Percentiles rank a stretch among this genome's conserved stretches.
Conservation (phyloP, 495 filamentous ascomycete species). For the Umbilicaria muhlenbergii region DNA sequence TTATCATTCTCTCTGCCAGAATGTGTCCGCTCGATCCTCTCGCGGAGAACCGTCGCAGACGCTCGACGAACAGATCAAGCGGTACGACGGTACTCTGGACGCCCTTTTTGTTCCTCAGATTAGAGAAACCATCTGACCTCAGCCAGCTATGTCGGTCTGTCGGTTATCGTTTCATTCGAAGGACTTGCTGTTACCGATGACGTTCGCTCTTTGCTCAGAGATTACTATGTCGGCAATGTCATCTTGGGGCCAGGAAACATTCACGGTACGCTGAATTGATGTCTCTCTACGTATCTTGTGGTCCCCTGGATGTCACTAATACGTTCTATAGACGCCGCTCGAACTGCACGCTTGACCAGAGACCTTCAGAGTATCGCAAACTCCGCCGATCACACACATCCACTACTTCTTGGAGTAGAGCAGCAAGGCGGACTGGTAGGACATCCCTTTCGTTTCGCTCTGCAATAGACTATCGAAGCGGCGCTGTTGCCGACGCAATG, state of each 20-base stretch:
- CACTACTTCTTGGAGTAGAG: not conserved
- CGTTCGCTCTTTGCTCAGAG: not conserved
- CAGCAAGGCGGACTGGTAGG: not conserved
- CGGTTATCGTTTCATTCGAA: no score
- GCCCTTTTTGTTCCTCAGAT: no score
- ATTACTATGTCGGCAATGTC: not conserved
- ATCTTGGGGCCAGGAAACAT: not conserved
- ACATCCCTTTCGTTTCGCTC: not conserved
- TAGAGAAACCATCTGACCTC: no score
- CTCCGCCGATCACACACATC: not conserved
- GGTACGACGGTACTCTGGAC: no score
- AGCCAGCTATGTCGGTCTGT: no score
- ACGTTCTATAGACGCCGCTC: not conserved
- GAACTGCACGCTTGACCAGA: not conserved
- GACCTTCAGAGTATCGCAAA: not conserved
- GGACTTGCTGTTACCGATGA: no score
- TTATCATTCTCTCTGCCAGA: no score
- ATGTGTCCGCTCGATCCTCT: no score
- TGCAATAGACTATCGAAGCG: no score
- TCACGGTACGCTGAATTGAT: not conserved
- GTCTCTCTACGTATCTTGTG: not conserved
- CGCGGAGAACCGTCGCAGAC: no score
- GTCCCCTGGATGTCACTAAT: not conserved
- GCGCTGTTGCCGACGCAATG: no score
- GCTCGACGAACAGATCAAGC: no score